Evolutionary conservation across 257 asterid genomes (phyloP).

Genomic region (Sherardia arvensis): DNA sequence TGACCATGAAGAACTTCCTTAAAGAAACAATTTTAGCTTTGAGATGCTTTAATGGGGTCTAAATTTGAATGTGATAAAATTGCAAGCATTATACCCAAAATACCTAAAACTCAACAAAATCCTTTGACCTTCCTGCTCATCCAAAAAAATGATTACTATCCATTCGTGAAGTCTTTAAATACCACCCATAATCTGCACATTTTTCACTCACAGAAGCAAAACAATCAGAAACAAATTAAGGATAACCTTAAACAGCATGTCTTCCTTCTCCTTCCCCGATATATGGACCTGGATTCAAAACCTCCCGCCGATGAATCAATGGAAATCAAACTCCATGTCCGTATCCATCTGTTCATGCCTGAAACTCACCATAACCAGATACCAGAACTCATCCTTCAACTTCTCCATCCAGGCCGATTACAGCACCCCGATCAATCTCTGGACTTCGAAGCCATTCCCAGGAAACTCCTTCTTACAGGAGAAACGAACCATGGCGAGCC

Average conservation of each 20-base stretch:
- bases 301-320: constrained; percentile 42
- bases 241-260: constrained; percentile 4
- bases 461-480: constrained; percentile 15
- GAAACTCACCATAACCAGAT: constrained; percentile 43
- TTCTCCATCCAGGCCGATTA: constrained; percentile 55
- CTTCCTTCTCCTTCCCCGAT: constrained; percentile 34
- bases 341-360: constrained; percentile 41
- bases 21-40: not conserved
- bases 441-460: constrained; percentile 54
- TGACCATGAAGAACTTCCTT: too few species aligned
- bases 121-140: not conserved
- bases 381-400: constrained; percentile 20
- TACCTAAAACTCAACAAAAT: not conserved
- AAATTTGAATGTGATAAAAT: not conserved
- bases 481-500: constrained; percentile 7
- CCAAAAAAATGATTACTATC: not conserved
- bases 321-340: constrained; percentile 33
- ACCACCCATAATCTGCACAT: not conserved
- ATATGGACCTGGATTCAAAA: constrained; percentile 52
- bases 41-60: not conserved
- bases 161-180: constrained; percentile 8
- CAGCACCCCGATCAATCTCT: constrained; percentile 45
- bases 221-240: too few species aligned
- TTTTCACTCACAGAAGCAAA: not conserved
- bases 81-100: not conserved